phyloP scores from a whole-genome alignment of 1,284 basidiomycete genomes.

The Sanghuangporus sanghuang region DNA sequence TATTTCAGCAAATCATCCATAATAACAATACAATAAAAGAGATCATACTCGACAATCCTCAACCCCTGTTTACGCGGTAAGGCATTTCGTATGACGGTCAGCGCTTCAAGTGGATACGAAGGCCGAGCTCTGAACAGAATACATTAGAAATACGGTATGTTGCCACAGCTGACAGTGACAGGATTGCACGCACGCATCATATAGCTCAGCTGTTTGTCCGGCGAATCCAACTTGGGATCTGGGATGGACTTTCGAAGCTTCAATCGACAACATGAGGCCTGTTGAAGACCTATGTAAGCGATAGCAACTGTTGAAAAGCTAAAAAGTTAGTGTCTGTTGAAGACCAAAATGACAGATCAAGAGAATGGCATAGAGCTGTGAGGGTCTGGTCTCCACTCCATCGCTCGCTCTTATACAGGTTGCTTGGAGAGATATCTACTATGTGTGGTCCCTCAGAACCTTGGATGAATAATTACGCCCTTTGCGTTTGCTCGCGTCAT shows the following conservation, averaged over 20 bases:
- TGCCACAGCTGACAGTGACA: background rate
- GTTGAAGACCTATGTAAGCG: background rate
- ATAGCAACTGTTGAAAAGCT: no score
- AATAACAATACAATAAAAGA: background rate
- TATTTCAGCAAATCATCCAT: background rate
- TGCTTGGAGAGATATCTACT: background rate
- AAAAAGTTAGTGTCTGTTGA: no score
- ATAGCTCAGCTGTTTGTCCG: constrained; percentile 25
- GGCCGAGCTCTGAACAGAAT: constrained; percentile 51
- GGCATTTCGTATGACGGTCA: constrained; percentile 49
- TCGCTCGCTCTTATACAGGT: background rate
- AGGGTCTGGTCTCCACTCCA: background rate
- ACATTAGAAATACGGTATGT: background rate
- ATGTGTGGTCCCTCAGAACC: background rate
- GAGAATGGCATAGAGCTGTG: background rate
- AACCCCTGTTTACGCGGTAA: constrained; percentile 35
- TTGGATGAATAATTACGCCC: background rate
- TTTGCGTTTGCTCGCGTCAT: background rate
- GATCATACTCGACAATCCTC: constrained; percentile 63
- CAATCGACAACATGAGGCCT: background rate
- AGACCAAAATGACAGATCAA: background rate
- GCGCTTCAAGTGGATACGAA: constrained; percentile 55
- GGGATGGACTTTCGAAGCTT: constrained; percentile 19
- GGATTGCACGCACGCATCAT: constrained; percentile 21
- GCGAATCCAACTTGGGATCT: constrained; percentile 25